Evolutionary conservation across 2,329 filamentous ascomycete genomes (phyloP), one percentile per base, ranked within the genome.

Genomic region (Nemania sp.): DNA sequence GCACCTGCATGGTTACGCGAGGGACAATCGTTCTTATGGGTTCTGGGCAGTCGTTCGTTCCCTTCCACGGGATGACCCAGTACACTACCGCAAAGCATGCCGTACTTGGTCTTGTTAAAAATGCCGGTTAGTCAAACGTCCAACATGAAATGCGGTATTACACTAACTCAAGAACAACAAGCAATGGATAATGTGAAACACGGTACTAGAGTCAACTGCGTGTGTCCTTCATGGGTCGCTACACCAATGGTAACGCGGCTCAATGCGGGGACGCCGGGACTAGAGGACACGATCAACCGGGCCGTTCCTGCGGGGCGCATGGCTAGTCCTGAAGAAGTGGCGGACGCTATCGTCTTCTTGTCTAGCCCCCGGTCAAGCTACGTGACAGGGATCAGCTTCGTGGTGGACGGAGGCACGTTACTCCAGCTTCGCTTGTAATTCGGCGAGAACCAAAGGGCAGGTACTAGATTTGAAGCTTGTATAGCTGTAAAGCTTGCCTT

Each of bases 11-110:
- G 32, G 11, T 11, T 11, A 35, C 32, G 32, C 32, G 32, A 5
- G 32, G 32, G 32, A 35, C 32, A 5, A 35, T 35, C 32, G 32
- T 35, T 35, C 32, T 27, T 1, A 51, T 51, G 22, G 22, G 47
- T 1, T 51, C 47, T 6, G 47, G 22, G 7, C 24, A 27, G 24
- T 51, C 47, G 2, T 27, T 51, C 4, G 47, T 27, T 13, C 24
- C 47, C 15, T 29, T 53, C 49, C 3, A 29, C n/a, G 26, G 49
- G 5, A 32, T 53, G 49, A 24, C 24, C 3, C 26, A 53, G 24
- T 53, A 53, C 15, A 53, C 24, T 53, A n/a, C 26, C 8, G 24
- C 49, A 8, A 53, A 53, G n/a, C 49, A 53, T n/a, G 49, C 13
- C 7, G 49, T 53, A 7, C 49, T 53, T n/a, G 49, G 49, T 18